Base-by-base conservation (phyloP, 805 yeast species). In the Kurtzmaniella cleridarum region DNA sequence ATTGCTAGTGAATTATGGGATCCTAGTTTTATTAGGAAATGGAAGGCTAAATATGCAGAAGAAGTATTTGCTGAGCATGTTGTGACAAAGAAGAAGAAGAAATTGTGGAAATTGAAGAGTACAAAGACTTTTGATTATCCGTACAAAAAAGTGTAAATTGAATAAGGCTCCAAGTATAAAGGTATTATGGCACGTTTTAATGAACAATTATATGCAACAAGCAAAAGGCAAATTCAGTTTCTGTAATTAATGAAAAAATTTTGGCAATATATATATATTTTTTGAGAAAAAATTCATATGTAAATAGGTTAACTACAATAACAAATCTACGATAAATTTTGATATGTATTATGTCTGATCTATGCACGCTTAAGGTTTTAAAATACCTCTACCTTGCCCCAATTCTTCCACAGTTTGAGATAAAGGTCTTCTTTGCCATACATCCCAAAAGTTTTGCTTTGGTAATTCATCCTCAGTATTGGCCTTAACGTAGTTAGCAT, bases 1-100 rank as follows among this genome's bases (percentile, higher is more conserved):
- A 84, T 93, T 47, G 98, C 97, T 1, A 84, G 95, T 41, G 98
- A 93, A 56, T 71, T 93, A 36, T 93, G 98, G 98, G 98, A 93
- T 58, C 98, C 98, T 2, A 68, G 79, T 31, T 93, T 91, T 51
- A 89, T 93, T 45, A 75, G 85, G 49, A 49, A 53, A 26, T 68
- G 69, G 66, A 68, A 68, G 45, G 54, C 55, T 42, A 53, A 57
- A 44, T 46, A 57, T 48, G 88, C 97, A 60, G 90, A 83, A 41
- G 89, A 87, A 48, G 78, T 81, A 43, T 88, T 85, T 61, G 95
- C 83, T 14, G 96, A 89, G 52, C 91, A 88, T 59, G 79, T 81
- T 16, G 74, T 78, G 8, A 84, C 86, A 15, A 86, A 85, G 68
- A 81, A 76, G 69, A 87, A 85, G 79, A 84, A 84, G 78, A 87